Base-by-base conservation (phyloP, 2,329 filamentous ascomycete species). In the Hypoxylon sp. region DNA sequence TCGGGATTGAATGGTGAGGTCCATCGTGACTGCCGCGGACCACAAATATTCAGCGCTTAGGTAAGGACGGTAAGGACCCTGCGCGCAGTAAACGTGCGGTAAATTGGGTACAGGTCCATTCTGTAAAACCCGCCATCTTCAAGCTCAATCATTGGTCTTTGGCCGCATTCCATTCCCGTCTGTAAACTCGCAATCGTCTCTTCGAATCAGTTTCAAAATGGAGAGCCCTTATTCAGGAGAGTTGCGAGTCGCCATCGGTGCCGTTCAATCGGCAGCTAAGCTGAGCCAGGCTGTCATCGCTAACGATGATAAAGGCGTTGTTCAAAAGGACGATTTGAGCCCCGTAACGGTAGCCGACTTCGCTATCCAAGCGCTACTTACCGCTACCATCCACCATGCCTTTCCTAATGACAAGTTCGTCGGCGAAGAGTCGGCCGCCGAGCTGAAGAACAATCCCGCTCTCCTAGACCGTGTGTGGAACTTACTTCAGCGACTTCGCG, bases 321-420 rank as follows among this genome's bases (percentile, higher is more conserved):
- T 86, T 22, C 77, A 82, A 61, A 88, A 88, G 65, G 80, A 81
- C 44, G 85, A 87, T 71, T 75, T 85, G 34, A 85, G 81, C 57
- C 85, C 84, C 2, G 86, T 87, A 48, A 88, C 86, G 0, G 78
- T 87, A 19, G 86, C 82, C 71, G 85, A 88, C 73, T 87, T 87
- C 67, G 85, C 85, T 56, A 81, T 86, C 59, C 85, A 87, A 69
- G 84, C 84, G 0, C 77, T 87, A 4, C 78, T 87, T 41, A 82
- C 82, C 5, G 75, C 80, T 37, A 82, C 82, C 1, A 75, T 87
- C 59, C 81, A 82, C 55, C 62, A 73, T 56, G 79, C 80, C 4
- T 87, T 87, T 53, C 85, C 85, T 0, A 53, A 67, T 5, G 84
- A 87, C 70, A 70, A 62, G 2, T 82, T 87, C 44, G 83, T 87